These are phyloP conservation scores for Auxenochlorella pyrenoidosa DNA, from an alignment of 139 green algal species.

Conservation along the genomic window DNA sequence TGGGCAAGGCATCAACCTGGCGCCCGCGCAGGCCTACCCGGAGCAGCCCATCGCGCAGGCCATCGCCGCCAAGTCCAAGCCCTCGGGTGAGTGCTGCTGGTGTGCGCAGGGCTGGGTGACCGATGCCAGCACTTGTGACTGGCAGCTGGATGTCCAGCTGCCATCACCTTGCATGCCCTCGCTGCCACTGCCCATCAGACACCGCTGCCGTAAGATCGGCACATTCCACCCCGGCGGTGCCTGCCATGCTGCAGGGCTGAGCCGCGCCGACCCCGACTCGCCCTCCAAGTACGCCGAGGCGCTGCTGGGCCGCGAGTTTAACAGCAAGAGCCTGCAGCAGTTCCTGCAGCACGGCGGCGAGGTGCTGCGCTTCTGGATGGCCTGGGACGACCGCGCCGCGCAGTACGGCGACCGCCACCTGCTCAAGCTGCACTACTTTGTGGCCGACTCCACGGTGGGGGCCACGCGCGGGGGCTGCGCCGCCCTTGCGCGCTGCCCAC, in stretches of 20 bases:
- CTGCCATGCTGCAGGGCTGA: conserved; percentile 8
- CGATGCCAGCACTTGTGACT: too few species aligned
- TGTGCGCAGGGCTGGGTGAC: too few species aligned
- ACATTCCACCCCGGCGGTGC: neutral
- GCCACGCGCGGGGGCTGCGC: neutral
- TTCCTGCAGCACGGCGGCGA: conserved; percentile 68
- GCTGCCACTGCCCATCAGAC: too few species aligned
- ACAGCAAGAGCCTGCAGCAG: conserved; percentile 72
- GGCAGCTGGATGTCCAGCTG: too few species aligned
- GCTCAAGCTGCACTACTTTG: conserved; percentile 93
- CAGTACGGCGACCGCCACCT: conserved; percentile 84
- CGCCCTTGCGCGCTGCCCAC: neutral
- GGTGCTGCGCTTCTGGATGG: conserved; percentile 87
- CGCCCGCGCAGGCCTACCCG: conserved; percentile 58
- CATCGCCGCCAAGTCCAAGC: conserved; percentile 28
- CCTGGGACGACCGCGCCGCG: conserved; percentile 85
- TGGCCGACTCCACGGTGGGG: conserved; percentile 50
- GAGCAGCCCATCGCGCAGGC: conserved; percentile 65
- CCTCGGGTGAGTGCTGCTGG: conserved; percentile 16
- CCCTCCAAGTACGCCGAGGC: conserved; percentile 75
- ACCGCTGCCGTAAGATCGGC: neutral
- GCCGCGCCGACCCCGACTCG: conserved; percentile 12
- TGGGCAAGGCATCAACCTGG: conserved; percentile 45
- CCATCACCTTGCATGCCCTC: too few species aligned
- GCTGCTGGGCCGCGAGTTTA: conserved; percentile 74